A percentile compares a stretch with the other conserved stretches of the same genome.
These are phyloP conservation scores for Cryptococcus hybrid DNA, from an alignment of 1,284 basidiomycete species.

Conservation along the genomic window DNA sequence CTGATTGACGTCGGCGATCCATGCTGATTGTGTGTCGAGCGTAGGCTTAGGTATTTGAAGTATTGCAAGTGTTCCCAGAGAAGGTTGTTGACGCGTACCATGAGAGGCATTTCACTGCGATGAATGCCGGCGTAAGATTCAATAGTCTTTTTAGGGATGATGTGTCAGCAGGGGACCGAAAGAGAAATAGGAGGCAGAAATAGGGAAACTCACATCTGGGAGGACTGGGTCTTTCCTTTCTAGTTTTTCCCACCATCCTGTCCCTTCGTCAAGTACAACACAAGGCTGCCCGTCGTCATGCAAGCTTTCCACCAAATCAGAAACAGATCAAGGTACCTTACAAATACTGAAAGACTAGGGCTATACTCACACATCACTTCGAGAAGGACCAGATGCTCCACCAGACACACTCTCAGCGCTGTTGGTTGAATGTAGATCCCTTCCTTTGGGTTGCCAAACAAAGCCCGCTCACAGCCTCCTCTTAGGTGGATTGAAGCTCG, in stretches of 20 bases:
- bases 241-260: conserved; percentile 31
- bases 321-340: too few species aligned
- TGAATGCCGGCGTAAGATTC: conserved; percentile 32
- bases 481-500: conserved; percentile 24
- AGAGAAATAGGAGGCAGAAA: too few species aligned
- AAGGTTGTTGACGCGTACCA: conserved; percentile 6
- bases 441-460: conserved; percentile 16
- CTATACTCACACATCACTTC: conserved; percentile 27
- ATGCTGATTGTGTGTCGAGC: neutral
- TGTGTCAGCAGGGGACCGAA: neutral
- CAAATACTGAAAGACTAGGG: neutral
- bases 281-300: conserved; percentile 19
- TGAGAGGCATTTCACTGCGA: conserved; percentile 23
- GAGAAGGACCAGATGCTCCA: conserved; percentile 31
- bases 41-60: conserved; percentile 1
- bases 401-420: conserved; percentile 20
- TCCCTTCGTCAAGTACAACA: conserved; percentile 20
- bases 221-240: conserved; percentile 10
- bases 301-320: conserved; percentile 8
- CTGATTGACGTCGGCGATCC: neutral
- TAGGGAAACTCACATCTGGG: conserved; percentile 6
- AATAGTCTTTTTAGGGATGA: conserved; percentile 17
- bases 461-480: conserved; percentile 29
- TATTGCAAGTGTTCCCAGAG: conserved; percentile 6
- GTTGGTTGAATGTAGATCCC: neutral